Evolutionary conservation across 225 moss, liverwort and hornwort species (phyloP), one percentile per base, ranked within the genome.

Genomic region (Pleurozium schreberi): DNA sequence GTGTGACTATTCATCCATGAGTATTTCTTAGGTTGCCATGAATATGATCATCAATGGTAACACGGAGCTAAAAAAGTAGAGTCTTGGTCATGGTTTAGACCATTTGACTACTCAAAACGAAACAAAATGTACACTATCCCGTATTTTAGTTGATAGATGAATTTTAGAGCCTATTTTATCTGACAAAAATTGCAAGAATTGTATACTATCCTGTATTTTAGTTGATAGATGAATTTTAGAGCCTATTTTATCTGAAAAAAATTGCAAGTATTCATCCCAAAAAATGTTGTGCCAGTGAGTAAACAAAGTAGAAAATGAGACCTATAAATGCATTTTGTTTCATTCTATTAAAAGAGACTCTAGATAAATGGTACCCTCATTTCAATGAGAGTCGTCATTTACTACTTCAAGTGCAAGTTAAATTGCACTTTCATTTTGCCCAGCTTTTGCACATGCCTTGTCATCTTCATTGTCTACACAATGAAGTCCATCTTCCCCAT

Each of bases 331-430:
- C 57, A 34, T 57, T 57, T 57, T 57, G 7, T n/a, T 57, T 57
- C 26, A 58, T 57, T 57, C 1, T 26, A 27, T 1, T 17, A 4
- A 17, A 38, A 0, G 26, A n/a, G 57, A 23, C 17, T 57, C 4
- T 3, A 0, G 0, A 26, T n/a, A 16, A 38, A 0, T 0, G 0
- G 0, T 23, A 1, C 26, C 15, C 38, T 55, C 10, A 38, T 2
- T 55, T 55, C 25, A 55, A 17, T 53, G 25, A 55, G 38, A 38
- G 26, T 38, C 55, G 25, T 38, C 10, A 55, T 10, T 78, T 14
- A 38, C 10, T 38, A 38, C n/a, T 55, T 78, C 4, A 55, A 38
- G 15, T 78, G 26, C 4, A n/a, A 4, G 10, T 1, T 17, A 0
- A 57, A 40, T 27, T 79, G 40, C 8, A 18, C n/a, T 79, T 79